Base-by-base conservation (phyloP, 169 alveolate genomes). In the Babesia caballi region DNA sequence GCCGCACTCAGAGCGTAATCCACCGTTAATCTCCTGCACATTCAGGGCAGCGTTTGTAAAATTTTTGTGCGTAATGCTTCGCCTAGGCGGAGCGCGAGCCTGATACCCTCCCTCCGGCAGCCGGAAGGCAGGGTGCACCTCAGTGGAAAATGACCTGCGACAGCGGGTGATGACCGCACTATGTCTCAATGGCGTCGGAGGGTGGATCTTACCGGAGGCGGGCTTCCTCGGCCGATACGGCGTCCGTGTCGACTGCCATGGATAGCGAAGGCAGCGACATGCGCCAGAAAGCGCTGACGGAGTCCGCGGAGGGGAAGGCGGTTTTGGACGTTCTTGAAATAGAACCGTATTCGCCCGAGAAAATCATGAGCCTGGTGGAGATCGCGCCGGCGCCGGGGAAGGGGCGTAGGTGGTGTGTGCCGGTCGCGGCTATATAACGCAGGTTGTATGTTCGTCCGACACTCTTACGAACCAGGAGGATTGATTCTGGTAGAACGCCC, bases 401-500 rank as follows among this genome's bases (percentile, higher is more conserved):
- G 77, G 95, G 95, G 6, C 71, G 85, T 77, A 56, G 36, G 85
- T 66, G 3, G 36, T 19, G 17, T 25, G 27, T 52, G 36, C 14
- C 4, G 0, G 0, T 7, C 0, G 19, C 4, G 17, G 12, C 21
- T 9, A 23, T 4, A 17, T 19, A 27, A 8, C 40, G 33, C 72
- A 77, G 85, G 93, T 40, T 91, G 95, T 54, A 81, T 91, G 84
- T 91, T 57, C 71, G 82, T 89, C 38, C 35, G 82, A 27, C 74
- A 85, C 42, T 71, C 66, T 14, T 86, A 84, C 58, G 93, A 89
- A 25, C 92, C 95, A 9, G 95, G 95, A 32, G 82, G 66, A 57
- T 57, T 90, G 30, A 91, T 91, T 28, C 77, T 91, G 63, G 83
- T 90, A 27, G 95, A 91, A 65, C 52, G 81, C 46, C 95, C 95